Conservation (phyloP, 2,329 filamentous ascomycete genomes). For the Epichloe festucae region DNA sequence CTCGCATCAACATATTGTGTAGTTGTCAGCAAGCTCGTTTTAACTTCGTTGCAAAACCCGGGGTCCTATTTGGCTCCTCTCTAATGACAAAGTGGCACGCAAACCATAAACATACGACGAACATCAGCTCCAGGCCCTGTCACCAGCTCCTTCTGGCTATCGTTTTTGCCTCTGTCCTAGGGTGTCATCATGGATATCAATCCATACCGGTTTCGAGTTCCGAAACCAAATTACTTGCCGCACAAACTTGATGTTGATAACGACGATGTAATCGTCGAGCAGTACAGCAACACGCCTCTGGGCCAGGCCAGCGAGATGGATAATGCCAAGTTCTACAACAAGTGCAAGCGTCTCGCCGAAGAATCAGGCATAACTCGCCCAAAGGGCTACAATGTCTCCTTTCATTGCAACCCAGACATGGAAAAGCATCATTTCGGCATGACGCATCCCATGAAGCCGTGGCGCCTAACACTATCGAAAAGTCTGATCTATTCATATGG, state of each 20-base stretch:
- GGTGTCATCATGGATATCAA: slow-evolving; percentile 24
- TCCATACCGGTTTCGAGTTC: slow-evolving; percentile 39
- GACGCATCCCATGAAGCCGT: slow-evolving; percentile 98
- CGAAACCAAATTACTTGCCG: slow-evolving; percentile 48
- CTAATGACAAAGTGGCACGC: not conserved
- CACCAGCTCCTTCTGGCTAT: not conserved
- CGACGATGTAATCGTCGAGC: slow-evolving; percentile 38
- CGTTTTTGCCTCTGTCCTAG: not conserved
- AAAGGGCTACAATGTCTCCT: slow-evolving; percentile 82
- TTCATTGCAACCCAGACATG: slow-evolving; percentile 88
- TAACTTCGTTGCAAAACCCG: not conserved
- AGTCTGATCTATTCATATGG: slow-evolving; percentile 90
- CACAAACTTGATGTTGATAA: slow-evolving; percentile 38
- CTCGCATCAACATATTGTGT: no score
- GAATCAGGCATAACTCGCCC: slow-evolving; percentile 64
- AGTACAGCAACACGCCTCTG: slow-evolving; percentile 35
- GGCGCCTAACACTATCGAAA: slow-evolving; percentile 90
- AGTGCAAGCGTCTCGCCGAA: slow-evolving; percentile 42
- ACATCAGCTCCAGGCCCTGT: not conserved
- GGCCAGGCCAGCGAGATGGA: slow-evolving; percentile 38
- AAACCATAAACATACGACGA: not conserved
- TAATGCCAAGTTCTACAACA: slow-evolving; percentile 42
- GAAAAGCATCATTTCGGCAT: slow-evolving; percentile 95
- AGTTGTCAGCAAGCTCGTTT: not conserved
- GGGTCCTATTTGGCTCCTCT: not conserved